phyloP scores from a whole-genome alignment of 176 grass and related monocot species.

The Musa acuminata region DNA sequence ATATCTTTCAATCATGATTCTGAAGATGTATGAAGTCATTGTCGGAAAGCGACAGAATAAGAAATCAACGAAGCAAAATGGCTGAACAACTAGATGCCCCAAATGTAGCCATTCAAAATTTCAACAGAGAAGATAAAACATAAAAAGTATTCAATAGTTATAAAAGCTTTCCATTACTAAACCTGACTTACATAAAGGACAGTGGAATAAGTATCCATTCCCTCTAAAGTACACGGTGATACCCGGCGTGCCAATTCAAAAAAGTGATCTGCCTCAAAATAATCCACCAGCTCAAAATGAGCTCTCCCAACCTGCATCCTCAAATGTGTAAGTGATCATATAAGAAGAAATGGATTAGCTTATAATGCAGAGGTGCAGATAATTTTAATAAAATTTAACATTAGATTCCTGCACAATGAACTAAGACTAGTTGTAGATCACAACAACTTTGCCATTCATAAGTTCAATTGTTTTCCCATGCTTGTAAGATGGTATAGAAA shows the following conservation, averaged over 20 bases:
- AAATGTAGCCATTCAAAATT: too few species aligned
- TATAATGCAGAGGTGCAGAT: background rate
- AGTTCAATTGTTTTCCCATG: too few species aligned
- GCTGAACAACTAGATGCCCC: too few species aligned
- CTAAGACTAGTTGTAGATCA: too few species aligned
- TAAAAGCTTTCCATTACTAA: background rate
- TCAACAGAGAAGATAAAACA: too few species aligned
- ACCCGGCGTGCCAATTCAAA: conserved; percentile 81
- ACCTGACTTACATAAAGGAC: conserved; percentile 85
- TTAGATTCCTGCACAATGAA: background rate
- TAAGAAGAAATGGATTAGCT: conserved; percentile 1
- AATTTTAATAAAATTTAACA: background rate
- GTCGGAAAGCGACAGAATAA: too few species aligned
- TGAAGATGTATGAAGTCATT: too few species aligned
- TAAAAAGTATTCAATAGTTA: too few species aligned
- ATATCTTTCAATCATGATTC: too few species aligned
- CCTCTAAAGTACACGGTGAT: conserved; percentile 72
- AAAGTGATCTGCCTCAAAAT: conserved; percentile 72
- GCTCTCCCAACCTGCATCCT: conserved; percentile 77
- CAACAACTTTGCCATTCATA: too few species aligned
- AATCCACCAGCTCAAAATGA: conserved; percentile 88
- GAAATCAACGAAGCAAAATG: too few species aligned
- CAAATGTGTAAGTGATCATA: background rate
- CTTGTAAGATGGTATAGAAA: background rate
- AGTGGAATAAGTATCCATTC: conserved; percentile 96